Evolutionary conservation across 192 early-diverging fungal genomes (phyloP), one percentile per base, ranked within the genome.

Genomic region (Mycoemilia scoparia): DNA sequence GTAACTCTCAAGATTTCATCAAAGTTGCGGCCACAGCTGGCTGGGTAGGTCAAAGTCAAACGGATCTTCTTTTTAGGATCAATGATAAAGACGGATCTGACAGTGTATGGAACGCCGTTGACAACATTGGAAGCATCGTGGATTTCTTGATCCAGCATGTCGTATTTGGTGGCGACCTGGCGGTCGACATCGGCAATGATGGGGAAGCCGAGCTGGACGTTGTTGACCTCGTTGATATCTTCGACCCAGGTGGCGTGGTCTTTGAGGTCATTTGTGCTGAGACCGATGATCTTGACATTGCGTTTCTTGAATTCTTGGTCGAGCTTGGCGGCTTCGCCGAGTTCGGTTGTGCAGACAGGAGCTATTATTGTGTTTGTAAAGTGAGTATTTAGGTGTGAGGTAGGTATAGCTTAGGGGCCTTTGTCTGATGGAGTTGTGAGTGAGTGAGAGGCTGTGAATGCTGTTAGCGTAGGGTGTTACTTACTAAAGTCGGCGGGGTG

Each of bases 401-500:
- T n/a, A n/a, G n/a, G n/a, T n/a, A n/a, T n/a, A n/a, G n/a, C n/a
- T n/a, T n/a, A n/a, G n/a, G n/a, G n/a, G n/a, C n/a, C n/a, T n/a
- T n/a, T n/a, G n/a, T n/a, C n/a, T n/a, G n/a, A n/a, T n/a, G n/a
- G n/a, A n/a, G n/a, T n/a, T n/a, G 39, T 43, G n/a, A 18, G 7
- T 26, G 32, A 61, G n/a, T n/a, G n/a, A n/a, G n/a, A n/a, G n/a
- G n/a, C n/a, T n/a, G n/a, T n/a, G n/a, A n/a, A n/a, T n/a, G n/a
- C n/a, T n/a, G n/a, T n/a, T n/a, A n/a, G n/a, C 50, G 57, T 55
- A 66, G 74, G n/a, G n/a, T n/a, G n/a, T n/a, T n/a, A n/a, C n/a
- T n/a, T n/a, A n/a, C n/a, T 92, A 36, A 91, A 93, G 67, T 92
- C 87, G 37, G 86, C 93, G 9, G 93, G 92, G 54, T 97, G 92